Percentiles rank a stretch among this genome's conserved stretches.
These are phyloP conservation scores for Magnusiomyces tetraspermus DNA, from an alignment of 1,139 yeast species.

Conservation along the genomic window DNA sequence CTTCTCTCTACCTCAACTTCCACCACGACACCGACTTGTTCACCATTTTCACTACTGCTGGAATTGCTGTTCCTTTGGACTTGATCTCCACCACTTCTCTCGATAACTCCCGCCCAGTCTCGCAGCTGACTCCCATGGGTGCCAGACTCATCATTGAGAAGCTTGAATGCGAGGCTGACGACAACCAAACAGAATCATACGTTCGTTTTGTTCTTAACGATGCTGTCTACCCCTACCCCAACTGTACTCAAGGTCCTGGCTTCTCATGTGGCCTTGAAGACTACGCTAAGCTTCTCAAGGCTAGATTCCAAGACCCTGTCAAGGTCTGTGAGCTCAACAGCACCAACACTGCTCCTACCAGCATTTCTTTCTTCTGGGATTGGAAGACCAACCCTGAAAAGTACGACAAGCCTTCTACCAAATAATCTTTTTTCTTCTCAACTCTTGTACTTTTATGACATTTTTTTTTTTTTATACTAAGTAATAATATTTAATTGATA, in stretches of 20 bases:
- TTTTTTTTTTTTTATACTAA: too few relatives aligned
- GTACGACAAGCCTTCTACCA: neutral
- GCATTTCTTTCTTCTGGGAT: slow-evolving; percentile 15
- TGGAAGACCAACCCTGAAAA: slow-evolving; percentile 7
- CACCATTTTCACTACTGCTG: neutral
- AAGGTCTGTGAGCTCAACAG: slow-evolving; percentile 6
- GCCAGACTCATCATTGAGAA: slow-evolving; percentile 47
- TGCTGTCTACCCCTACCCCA: slow-evolving; percentile 48
- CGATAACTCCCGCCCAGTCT: neutral
- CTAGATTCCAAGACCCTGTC: slow-evolving; percentile 3
- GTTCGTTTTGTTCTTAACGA: slow-evolving; percentile 51
- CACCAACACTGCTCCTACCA: slow-evolving; percentile 1
- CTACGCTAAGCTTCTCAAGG: slow-evolving; percentile 21
- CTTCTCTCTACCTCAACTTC: slow-evolving; percentile 35
- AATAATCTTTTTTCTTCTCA: neutral
- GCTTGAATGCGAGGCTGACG: slow-evolving; percentile 39
- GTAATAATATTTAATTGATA: too few relatives aligned
- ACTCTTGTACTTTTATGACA: too few relatives aligned
- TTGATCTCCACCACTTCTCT: slow-evolving; percentile 9
- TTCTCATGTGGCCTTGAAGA: slow-evolving; percentile 44
- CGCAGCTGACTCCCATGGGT: slow-evolving; percentile 47
- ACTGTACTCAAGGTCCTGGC: slow-evolving; percentile 52
- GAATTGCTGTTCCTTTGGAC: slow-evolving; percentile 34
- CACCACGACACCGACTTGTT: slow-evolving; percentile 48
- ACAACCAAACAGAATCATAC: slow-evolving; percentile 31